These are phyloP conservation scores for Falciphora oryzae DNA, from an alignment of 2,329 filamentous ascomycete species.

Conservation along the genomic window DNA sequence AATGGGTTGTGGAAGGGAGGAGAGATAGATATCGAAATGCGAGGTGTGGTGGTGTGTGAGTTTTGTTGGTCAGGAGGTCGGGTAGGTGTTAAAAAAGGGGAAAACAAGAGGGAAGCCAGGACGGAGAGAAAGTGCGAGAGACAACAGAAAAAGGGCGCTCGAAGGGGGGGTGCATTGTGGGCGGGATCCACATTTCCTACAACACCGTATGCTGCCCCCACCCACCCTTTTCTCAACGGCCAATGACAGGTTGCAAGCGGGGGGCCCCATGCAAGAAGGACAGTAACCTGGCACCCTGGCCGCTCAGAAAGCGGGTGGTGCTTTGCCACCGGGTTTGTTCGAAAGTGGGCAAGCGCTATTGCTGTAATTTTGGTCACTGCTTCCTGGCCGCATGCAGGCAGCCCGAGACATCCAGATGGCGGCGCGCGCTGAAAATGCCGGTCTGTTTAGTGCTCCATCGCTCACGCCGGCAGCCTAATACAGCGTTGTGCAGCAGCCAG, in stretches of 20 bases:
- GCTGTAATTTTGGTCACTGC: conserved; percentile 12
- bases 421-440: too few relatives aligned
- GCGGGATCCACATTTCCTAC: not conserved
- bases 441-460: not conserved
- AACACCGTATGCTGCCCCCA: not conserved
- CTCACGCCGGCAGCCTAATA: not conserved
- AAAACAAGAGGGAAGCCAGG: conserved; percentile 4
- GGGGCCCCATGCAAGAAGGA: not conserved
- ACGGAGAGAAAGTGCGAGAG: not conserved
- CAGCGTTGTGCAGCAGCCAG: too few relatives aligned
- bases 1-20: not conserved
- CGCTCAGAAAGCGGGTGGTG: too few relatives aligned
- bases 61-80: conserved; percentile 2
- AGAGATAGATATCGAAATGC: conserved; percentile 1
- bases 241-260: not conserved
- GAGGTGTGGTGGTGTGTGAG: not conserved
- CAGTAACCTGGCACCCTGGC: not conserved
- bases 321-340: conserved; percentile 12
- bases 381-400: not conserved
- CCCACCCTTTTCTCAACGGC: not conserved
- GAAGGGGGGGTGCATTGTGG: too few relatives aligned
- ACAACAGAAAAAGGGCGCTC: not conserved
- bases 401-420: too few relatives aligned
- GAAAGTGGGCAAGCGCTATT: conserved; percentile 10
- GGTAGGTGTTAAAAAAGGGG: conserved; percentile 6